A percentile compares a stretch with the other conserved stretches of the same genome.
These are phyloP conservation scores for Tolypocladium tropicale DNA, from an alignment of 2,329 filamentous ascomycete species.

Conservation along the genomic window DNA sequence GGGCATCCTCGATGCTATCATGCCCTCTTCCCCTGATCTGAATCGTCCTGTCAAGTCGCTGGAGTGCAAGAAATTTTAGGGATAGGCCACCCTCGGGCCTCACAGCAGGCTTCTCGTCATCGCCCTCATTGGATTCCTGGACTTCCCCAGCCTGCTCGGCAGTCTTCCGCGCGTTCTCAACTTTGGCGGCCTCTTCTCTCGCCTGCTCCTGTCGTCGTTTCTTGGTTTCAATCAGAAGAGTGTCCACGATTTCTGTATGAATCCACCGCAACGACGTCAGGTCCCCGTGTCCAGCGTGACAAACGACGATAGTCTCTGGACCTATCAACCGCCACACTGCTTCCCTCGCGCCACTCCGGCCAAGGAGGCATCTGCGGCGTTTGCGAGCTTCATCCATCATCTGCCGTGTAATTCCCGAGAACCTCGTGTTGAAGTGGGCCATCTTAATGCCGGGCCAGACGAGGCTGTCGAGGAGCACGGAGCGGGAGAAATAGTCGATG, in stretches of 20 bases:
- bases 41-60: slow-evolving; percentile 27
- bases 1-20: slow-evolving; percentile 34
- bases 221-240: slow-evolving; percentile 22
- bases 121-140: background rate
- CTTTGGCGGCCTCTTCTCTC: slow-evolving; percentile 7
- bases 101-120: background rate
- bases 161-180: background rate
- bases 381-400: slow-evolving; percentile 26
- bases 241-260: slow-evolving; percentile 34
- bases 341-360: slow-evolving; percentile 28
- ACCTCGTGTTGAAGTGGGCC: slow-evolving; percentile 37
- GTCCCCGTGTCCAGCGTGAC: slow-evolving; percentile 33
- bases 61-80: slow-evolving; percentile 27
- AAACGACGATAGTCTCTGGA: slow-evolving; percentile 35
- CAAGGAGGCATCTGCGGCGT: slow-evolving; percentile 24
- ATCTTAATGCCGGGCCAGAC: slow-evolving; percentile 36
- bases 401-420: slow-evolving; percentile 33
- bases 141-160: background rate
- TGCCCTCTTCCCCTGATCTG: slow-evolving; percentile 25
- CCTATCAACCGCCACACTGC: slow-evolving; percentile 33
- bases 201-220: slow-evolving; percentile 5
- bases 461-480: slow-evolving; percentile 37
- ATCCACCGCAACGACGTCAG: slow-evolving; percentile 36
- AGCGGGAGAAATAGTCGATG: slow-evolving; percentile 39
- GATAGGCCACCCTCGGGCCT: slow-evolving; percentile 15